Evolutionary conservation across 2,329 filamentous ascomycete genomes (phyloP).

Genomic region (Teratosphaeria zuluensis): DNA sequence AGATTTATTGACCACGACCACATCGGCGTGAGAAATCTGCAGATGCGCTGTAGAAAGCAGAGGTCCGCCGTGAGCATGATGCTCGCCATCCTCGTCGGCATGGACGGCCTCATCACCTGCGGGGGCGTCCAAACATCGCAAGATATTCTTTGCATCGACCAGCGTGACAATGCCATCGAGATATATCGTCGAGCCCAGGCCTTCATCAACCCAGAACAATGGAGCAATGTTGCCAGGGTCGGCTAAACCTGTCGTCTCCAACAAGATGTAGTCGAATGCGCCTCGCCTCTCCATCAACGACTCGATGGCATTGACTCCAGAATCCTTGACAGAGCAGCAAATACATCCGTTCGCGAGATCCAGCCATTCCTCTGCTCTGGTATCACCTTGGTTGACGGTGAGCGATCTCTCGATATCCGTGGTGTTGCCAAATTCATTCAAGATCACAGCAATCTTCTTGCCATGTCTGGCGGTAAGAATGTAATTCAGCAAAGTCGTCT

Average conservation of each 20-base stretch:
- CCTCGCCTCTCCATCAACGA: constrained; percentile 89
- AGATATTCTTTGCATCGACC: constrained; percentile 88
- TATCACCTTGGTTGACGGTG: constrained; percentile 69
- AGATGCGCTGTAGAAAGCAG: constrained; percentile 86
- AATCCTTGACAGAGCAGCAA: constrained; percentile 96
- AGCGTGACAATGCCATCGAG: constrained; percentile 94
- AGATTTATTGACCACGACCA: constrained; percentile 87
- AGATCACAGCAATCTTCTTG: constrained; percentile 94
- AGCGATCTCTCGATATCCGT: constrained; percentile 69
- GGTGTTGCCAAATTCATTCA: constrained; percentile 56
- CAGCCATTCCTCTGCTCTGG: constrained; percentile 83
- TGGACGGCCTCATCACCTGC: constrained; percentile 20
- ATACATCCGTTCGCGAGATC: constrained; percentile 95
- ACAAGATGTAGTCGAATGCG: constrained; percentile 91
- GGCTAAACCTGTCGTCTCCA: constrained; percentile 91
- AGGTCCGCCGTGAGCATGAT: constrained; percentile 42
- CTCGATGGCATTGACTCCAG: constrained; percentile 89
- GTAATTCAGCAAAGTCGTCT: constrained; percentile 91
- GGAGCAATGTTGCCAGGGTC: constrained; percentile 94
- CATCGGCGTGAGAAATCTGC: constrained; percentile 93
- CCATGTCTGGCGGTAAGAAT: constrained; percentile 91
- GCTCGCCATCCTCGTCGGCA: constrained; percentile 33
- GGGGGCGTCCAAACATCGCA: constrained; percentile 67
- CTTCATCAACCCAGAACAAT: constrained; percentile 95
- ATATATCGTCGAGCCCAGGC: constrained; percentile 88